Evolutionary conservation across 1,284 basidiomycete species (phyloP), one percentile per base, ranked within the genome.

Genomic region (Austroboletus niveus): DNA sequence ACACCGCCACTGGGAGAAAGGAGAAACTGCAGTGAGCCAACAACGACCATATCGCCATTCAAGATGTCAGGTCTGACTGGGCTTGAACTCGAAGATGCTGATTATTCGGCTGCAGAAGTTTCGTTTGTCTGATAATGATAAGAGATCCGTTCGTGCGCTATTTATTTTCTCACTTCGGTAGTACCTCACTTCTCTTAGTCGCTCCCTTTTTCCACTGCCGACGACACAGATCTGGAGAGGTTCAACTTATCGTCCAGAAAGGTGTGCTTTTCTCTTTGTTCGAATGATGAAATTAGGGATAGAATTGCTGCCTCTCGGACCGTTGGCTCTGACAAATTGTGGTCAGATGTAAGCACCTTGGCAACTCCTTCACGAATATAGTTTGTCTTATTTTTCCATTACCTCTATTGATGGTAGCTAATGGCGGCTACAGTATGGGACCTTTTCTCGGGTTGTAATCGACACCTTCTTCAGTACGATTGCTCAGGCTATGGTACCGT

Each of bases 321-420:
- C 30, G n/a, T 43, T 5, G 34, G 47, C n/a, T 31, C 41, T 22
- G 41, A 43, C 11, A 43, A 38, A 15, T 14, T 43, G 27, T 48
- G 47, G 41, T 43, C 40, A 14, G 38, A 48, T 8, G 41, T 29
- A 39, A 32, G 17, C 34, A 49, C 24, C 48, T 49, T 27, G 15
- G 42, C 8, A 31, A 15, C 17, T 49, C 48, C n/a, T 20, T 39
- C 20, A 31, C 5, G 5, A 24, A 22, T 22, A 31, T 15, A 24
- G 48, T 49, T 49, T 49, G 42, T 24, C 42, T 49, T 39, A n/a
- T 3, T 11, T 35, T n/a, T n/a, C 34, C 34, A n/a, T 32, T 29
- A 2, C 27, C 4, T 38, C 24, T n/a, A 38, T 14, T 20, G 3
- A 38, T 38, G 11, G 17, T 24, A 44, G 29, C 35, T 49, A 32